A percentile compares a stretch with the other conserved stretches of the same genome.
These are phyloP conservation scores for Candolleomyces eurysporus DNA, from an alignment of 768 basidiomycete species.

Conservation along the genomic window DNA sequence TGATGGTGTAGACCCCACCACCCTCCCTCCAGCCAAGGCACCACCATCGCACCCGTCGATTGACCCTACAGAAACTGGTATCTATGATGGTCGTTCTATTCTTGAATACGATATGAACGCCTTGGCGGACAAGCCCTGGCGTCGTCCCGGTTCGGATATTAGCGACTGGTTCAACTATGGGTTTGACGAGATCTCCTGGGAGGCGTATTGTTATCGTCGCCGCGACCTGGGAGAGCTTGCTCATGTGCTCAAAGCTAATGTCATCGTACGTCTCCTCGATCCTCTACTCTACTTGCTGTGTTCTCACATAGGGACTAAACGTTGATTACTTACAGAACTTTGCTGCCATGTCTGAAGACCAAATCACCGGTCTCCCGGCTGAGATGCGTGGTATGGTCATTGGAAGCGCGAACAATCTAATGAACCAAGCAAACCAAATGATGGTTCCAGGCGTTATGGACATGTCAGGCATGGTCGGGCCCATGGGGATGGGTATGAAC, in stretches of 20 bases:
- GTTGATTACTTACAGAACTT: slow-evolving; percentile 57
- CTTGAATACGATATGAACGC: slow-evolving; percentile 80
- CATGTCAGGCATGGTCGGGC: slow-evolving; percentile 50
- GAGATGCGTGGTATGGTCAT: slow-evolving; percentile 87
- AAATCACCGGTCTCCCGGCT: slow-evolving; percentile 71
- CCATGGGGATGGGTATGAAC: slow-evolving; percentile 55
- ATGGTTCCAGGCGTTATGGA: slow-evolving; percentile 71
- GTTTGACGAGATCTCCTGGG: slow-evolving; percentile 96
- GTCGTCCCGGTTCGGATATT: slow-evolving; percentile 86
- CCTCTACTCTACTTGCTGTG: not conserved
- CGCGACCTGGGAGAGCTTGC: slow-evolving; percentile 80
- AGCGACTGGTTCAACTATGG: slow-evolving; percentile 99
- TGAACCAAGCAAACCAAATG: slow-evolving; percentile 62
- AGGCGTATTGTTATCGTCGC: slow-evolving; percentile 84
- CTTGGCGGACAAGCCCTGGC: slow-evolving; percentile 85
- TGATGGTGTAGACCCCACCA: slow-evolving; percentile 60
- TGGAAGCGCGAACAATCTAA: slow-evolving; percentile 76
- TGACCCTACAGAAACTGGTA: slow-evolving; percentile 64
- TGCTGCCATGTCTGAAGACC: slow-evolving; percentile 79
- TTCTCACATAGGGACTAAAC: not conserved
- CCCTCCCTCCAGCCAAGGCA: slow-evolving; percentile 63
- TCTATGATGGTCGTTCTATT: slow-evolving; percentile 73
- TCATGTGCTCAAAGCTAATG: slow-evolving; percentile 76
- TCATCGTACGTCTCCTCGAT: slow-evolving; percentile 55
- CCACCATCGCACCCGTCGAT: slow-evolving; percentile 80